These are phyloP conservation scores for Hydnomerulius pinastri DNA, from an alignment of 768 basidiomycete species.

Conservation along the genomic window DNA sequence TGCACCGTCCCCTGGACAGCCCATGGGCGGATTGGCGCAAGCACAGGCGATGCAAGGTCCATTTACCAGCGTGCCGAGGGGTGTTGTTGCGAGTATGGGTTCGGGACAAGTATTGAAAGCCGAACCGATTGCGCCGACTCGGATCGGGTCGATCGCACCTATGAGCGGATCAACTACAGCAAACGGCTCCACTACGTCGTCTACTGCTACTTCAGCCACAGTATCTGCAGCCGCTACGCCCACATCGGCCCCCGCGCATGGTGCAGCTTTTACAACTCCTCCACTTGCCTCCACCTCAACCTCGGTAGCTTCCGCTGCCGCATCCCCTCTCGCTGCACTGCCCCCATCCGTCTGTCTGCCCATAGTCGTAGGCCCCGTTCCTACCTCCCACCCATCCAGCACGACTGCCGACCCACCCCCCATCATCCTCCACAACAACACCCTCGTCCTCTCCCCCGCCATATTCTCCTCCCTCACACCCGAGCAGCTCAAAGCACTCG, in stretches of 20 bases:
- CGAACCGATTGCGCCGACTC: conserved; percentile 6
- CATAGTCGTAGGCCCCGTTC: conserved; percentile 75
- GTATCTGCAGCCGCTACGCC: conserved; percentile 6
- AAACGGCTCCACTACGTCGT: neutral
- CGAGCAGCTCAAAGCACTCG: conserved; percentile 73
- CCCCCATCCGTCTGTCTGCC: conserved; percentile 62
- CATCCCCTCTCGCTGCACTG: conserved; percentile 32
- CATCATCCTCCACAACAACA: conserved; percentile 84
- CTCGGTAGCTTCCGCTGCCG: conserved; percentile 7
- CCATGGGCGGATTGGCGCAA: neutral
- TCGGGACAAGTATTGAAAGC: conserved; percentile 5
- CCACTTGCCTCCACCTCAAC: conserved; percentile 15
- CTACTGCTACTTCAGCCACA: conserved; percentile 6
- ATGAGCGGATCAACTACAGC: neutral
- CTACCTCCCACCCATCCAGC: conserved; percentile 54
- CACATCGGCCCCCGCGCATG: conserved; percentile 21
- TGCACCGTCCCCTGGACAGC: conserved; percentile 4
- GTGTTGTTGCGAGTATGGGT: neutral
- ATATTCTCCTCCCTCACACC: conserved; percentile 79
- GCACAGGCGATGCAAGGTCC: neutral
- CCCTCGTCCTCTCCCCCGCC: conserved; percentile 79
- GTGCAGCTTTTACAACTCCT: conserved; percentile 14
- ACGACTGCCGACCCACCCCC: conserved; percentile 49
- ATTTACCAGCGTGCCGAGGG: conserved; percentile 8
- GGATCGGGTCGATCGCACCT: neutral